Percentiles rank a stretch among this genome's conserved stretches.
These are phyloP conservation scores for Tulasnella sp. DNA, from an alignment of 768 basidiomycete genomes.

Conservation along the genomic window DNA sequence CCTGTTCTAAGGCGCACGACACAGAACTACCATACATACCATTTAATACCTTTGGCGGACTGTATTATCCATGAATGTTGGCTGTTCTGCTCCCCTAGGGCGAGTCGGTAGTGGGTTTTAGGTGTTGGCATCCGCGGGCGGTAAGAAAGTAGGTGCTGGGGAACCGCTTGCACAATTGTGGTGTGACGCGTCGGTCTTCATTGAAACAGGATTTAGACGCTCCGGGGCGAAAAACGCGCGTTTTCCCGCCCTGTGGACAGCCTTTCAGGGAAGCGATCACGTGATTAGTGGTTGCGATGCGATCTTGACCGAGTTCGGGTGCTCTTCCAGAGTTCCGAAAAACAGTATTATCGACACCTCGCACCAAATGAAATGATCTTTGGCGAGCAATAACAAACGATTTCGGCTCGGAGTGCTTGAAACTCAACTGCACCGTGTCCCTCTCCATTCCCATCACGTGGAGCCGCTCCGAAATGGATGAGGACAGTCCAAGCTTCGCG, in stretches of 20 bases:
- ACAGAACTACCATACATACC: background rate
- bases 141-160: no score
- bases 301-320: background rate
- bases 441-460: no score
- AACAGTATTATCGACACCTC: no score
- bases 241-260: background rate
- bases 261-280: background rate
- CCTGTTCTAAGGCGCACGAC: background rate
- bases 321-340: no score
- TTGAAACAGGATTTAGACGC: background rate
- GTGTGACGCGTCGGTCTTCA: background rate
- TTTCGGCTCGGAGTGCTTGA: no score
- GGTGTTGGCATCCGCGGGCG: background rate
- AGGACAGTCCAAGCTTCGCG: no score
- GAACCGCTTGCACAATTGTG: no score
- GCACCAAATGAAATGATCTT: no score
- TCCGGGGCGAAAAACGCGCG: background rate
- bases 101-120: background rate
- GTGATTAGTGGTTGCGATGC: background rate
- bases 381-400: no score
- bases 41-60: constrained; percentile 9
- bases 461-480: no score
- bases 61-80: constrained; percentile 3
- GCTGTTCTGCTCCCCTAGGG: constrained; percentile 7
- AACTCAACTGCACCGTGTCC: no score